These are phyloP conservation scores for Stephania japonica DNA, from an alignment of 164 flowering plant species.

Conservation along the genomic window DNA sequence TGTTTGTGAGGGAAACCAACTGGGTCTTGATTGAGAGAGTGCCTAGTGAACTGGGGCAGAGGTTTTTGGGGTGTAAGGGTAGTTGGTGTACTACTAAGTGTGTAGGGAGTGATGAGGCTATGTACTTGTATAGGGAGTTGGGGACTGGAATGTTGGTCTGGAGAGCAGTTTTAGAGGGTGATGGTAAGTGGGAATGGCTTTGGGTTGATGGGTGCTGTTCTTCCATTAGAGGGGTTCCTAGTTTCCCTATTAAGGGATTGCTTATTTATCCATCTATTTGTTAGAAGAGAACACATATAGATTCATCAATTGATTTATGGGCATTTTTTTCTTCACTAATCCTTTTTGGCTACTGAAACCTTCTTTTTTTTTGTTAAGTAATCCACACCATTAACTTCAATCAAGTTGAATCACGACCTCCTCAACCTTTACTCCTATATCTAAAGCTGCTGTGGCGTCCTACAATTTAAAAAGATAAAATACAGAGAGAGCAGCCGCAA, in stretches of 20 bases:
- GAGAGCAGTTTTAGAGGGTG: slow-evolving; percentile 25
- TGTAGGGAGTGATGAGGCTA: slow-evolving; percentile 35
- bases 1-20: slow-evolving; percentile 21
- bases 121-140: slow-evolving; percentile 48
- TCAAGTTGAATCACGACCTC: no score
- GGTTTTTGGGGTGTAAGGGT: slow-evolving; percentile 24
- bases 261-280: slow-evolving; percentile 29
- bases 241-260: slow-evolving; percentile 37
- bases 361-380: no score
- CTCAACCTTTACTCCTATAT: no score
- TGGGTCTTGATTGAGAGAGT: slow-evolving; percentile 42
- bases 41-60: slow-evolving; percentile 39
- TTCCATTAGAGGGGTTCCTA: slow-evolving; percentile 26
- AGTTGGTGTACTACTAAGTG: slow-evolving; percentile 48
- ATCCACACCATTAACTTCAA: no score
- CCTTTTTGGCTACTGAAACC: no score
- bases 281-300: background rate
- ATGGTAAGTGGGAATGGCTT: slow-evolving; percentile 41
- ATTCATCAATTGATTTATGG: no score
- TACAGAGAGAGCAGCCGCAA: no score
- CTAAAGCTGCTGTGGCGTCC: no score
- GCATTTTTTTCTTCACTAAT: no score
- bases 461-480: no score
- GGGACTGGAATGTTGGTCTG: slow-evolving; percentile 51
- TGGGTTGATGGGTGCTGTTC: slow-evolving; percentile 52